These are phyloP conservation scores for Aspergillus taichungensis DNA, from an alignment of 495 filamentous ascomycete species.

Conservation along the genomic window DNA sequence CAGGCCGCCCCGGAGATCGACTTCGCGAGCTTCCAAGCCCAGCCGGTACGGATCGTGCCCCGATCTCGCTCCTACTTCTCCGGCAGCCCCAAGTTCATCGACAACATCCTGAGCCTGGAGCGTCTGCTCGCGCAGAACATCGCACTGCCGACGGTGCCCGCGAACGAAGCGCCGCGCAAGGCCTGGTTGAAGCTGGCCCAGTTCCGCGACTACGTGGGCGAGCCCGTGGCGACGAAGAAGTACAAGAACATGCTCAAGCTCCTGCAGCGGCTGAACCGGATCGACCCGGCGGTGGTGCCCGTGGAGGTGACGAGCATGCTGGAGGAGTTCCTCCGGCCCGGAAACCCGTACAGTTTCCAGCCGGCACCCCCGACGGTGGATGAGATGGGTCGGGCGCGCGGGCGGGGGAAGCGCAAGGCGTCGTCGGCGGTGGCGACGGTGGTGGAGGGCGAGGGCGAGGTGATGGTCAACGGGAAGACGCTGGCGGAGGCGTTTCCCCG, in stretches of 20 bases:
- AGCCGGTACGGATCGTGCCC: constrained; percentile 64
- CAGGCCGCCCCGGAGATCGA: constrained; percentile 40
- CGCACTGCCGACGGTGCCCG: constrained; percentile 56
- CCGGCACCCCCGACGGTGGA: constrained; percentile 54
- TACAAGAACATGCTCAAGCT: constrained; percentile 68
- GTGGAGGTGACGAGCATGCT: constrained; percentile 55
- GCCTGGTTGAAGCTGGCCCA: constrained; percentile 77
- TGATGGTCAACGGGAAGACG: constrained; percentile 79
- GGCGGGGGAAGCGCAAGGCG: constrained; percentile 75
- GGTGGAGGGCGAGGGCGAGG: constrained; percentile 85
- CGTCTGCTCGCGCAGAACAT: constrained; percentile 59
- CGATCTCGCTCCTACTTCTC: constrained; percentile 91
- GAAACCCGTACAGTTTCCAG: constrained; percentile 57
- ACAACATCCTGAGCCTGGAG: constrained; percentile 68
- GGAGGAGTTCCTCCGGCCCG: constrained; percentile 59
- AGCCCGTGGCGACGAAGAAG: constrained; percentile 67
- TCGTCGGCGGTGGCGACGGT: constrained; percentile 75
- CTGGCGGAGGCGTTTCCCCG: constrained; percentile 72
- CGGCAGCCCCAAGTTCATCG: constrained; percentile 73
- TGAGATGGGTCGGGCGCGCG: constrained; percentile 63
- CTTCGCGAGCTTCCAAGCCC: constrained; percentile 19
- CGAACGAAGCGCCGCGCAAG: constrained; percentile 59
- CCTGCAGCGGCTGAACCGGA: constrained; percentile 72
- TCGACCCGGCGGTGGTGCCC: constrained; percentile 73
- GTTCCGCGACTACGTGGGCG: constrained; percentile 66